A percentile compares a stretch with the other conserved stretches of the same genome.
phyloP scores from a whole-genome alignment of 2,329 filamentous ascomycete genomes.

The Diplodia mutila region DNA sequence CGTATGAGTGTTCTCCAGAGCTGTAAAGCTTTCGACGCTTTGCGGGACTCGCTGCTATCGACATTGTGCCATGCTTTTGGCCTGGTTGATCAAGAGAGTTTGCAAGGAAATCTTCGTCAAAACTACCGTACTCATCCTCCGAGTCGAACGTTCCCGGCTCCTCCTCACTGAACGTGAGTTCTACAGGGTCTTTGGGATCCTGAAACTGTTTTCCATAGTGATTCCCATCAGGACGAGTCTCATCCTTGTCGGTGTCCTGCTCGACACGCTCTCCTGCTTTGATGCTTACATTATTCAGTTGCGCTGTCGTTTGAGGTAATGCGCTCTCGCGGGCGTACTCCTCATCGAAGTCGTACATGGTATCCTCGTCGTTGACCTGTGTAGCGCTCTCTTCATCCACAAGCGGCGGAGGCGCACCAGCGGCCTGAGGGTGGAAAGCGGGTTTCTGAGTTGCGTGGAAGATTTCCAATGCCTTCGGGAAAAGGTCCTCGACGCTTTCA shows the following conservation, averaged over 20 bases:
- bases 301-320: neutral
- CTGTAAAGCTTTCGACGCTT: slow-evolving; percentile 1
- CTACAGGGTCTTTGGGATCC: neutral
- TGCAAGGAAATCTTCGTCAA: slow-evolving; percentile 23
- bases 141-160: neutral
- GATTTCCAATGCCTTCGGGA: slow-evolving; percentile 63
- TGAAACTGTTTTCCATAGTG: neutral
- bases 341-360: slow-evolving; percentile 50
- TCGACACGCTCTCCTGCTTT: neutral
- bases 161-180: neutral
- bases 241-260: neutral
- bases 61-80: neutral
- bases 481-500: slow-evolving; percentile 86
- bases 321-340: slow-evolving; percentile 30
- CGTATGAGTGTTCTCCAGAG: neutral
- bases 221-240: neutral
- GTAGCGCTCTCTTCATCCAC: slow-evolving; percentile 69
- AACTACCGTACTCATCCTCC: slow-evolving; percentile 23
- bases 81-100: neutral
- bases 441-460: slow-evolving; percentile 25
- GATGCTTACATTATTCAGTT: neutral
- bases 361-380: slow-evolving; percentile 49
- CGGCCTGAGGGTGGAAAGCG: neutral
- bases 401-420: slow-evolving; percentile 36
- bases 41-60: neutral